Percentiles rank a stretch among this genome's conserved stretches.
phyloP scores from a whole-genome alignment of 805 yeast genomes.

The Lipomyces spencermartinsiae region DNA sequence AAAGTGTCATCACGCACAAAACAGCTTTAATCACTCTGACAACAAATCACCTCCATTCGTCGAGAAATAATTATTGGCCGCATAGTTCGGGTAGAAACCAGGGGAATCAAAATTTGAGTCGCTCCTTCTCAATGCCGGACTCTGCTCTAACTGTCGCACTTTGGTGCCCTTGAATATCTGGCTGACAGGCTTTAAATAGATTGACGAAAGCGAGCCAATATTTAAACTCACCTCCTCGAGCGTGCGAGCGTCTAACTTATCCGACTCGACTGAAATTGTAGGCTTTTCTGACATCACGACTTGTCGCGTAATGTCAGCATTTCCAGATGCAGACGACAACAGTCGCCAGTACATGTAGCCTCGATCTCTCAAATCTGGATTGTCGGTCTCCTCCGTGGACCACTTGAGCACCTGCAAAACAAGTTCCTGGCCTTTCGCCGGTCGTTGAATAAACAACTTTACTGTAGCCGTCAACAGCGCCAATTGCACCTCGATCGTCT shows the following conservation, averaged over 20 bases:
- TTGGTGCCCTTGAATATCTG: constrained; percentile 35
- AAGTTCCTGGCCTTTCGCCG: constrained; percentile 59
- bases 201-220: constrained; percentile 81
- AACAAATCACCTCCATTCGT: neutral
- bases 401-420: constrained; percentile 65
- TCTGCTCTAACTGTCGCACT: constrained; percentile 26
- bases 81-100: neutral
- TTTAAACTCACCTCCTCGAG: constrained; percentile 83
- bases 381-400: constrained; percentile 75
- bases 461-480: constrained; percentile 75
- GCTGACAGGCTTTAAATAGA: constrained; percentile 67
- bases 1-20: neutral
- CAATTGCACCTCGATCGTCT: constrained; percentile 74
- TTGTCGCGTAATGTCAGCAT: constrained; percentile 52
- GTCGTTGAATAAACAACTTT: constrained; percentile 66
- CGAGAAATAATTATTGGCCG: neutral
- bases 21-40: neutral
- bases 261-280: constrained; percentile 67
- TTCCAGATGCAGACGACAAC: constrained; percentile 57
- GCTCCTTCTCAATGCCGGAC: constrained; percentile 31
- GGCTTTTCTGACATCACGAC: constrained; percentile 71
- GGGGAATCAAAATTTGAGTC: constrained; percentile 1
- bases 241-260: constrained; percentile 69
- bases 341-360: constrained; percentile 88
- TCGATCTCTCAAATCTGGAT: constrained; percentile 86